A percentile compares a stretch with the other conserved stretches of the same genome.
These are phyloP conservation scores for Phytophthora pseudosyringae DNA, from an alignment of 352 stramenopile genomes.

Conservation along the genomic window DNA sequence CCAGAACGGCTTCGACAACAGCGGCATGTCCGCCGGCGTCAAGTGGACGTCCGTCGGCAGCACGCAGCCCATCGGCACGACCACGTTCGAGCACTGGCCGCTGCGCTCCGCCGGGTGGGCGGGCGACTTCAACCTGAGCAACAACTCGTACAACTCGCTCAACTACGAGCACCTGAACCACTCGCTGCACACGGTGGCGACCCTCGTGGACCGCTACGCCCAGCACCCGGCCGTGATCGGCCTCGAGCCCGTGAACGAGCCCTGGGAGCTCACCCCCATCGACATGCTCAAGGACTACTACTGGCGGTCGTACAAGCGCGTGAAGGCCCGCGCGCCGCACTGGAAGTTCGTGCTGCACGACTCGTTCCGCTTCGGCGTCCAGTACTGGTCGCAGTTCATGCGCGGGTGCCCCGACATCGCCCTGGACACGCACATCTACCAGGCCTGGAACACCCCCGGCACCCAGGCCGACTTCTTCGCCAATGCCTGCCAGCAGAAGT, in stretches of 20 bases:
- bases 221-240: slow-evolving; percentile 91
- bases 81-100: slow-evolving; percentile 78
- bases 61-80: slow-evolving; percentile 31
- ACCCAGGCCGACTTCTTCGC: slow-evolving; percentile 85
- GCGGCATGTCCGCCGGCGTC: slow-evolving; percentile 52
- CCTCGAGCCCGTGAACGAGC: slow-evolving; percentile 95
- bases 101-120: slow-evolving; percentile 92
- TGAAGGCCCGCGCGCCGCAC: slow-evolving; percentile 90
- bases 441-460: slow-evolving; percentile 82
- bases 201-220: slow-evolving; percentile 89
- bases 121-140: slow-evolving; percentile 87
- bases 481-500: slow-evolving; percentile 92
- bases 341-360: slow-evolving; percentile 84
- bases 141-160: slow-evolving; percentile 87
- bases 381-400: slow-evolving; percentile 56
- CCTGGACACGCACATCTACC: slow-evolving; percentile 97
- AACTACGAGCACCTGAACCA: slow-evolving; percentile 93
- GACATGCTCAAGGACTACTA: slow-evolving; percentile 94
- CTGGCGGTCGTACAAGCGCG: slow-evolving; percentile 95
- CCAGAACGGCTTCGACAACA: slow-evolving; percentile 98
- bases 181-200: slow-evolving; percentile 85
- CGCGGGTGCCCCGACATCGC: slow-evolving; percentile 91
- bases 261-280: slow-evolving; percentile 94
- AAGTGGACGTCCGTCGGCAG: slow-evolving; percentile 39
- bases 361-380: slow-evolving; percentile 35